phyloP scores from a whole-genome alignment of 1,284 basidiomycete genomes.

The Paramarasmius palmivorus region DNA sequence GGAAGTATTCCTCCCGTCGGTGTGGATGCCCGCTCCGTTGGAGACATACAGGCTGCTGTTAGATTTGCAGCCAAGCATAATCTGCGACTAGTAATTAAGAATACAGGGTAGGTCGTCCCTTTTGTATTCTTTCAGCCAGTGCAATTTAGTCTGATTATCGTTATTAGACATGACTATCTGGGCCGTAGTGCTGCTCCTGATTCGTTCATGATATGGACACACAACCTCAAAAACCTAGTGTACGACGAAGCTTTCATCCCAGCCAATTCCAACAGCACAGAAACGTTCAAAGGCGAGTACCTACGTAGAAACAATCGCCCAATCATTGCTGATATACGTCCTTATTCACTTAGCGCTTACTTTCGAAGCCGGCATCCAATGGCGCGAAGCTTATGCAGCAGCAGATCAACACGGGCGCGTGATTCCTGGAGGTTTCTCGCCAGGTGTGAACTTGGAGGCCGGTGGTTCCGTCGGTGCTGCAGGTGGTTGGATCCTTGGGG shows the following conservation, averaged over 20 bases:
- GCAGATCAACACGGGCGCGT: slow-evolving; percentile 30
- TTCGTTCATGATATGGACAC: slow-evolving; percentile 41
- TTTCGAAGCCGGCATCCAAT: slow-evolving; percentile 36
- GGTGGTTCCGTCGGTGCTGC: slow-evolving; percentile 29
- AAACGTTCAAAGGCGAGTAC: slow-evolving; percentile 17
- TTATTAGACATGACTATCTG: slow-evolving; percentile 33
- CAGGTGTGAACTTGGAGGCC: no score
- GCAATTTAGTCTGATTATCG: neutral
- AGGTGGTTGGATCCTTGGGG: slow-evolving; percentile 12
- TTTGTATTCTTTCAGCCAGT: no score
- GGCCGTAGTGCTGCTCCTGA: slow-evolving; percentile 38
- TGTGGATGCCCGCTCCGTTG: slow-evolving; percentile 37
- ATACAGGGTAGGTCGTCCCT: slow-evolving; percentile 41
- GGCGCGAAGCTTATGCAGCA: slow-evolving; percentile 34
- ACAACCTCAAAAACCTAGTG: slow-evolving; percentile 36
- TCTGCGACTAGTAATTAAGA: slow-evolving; percentile 47
- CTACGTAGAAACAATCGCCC: no score
- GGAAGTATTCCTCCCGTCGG: slow-evolving; percentile 43
- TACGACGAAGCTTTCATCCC: slow-evolving; percentile 32
- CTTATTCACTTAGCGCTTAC: slow-evolving; percentile 27
- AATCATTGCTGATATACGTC: neutral
- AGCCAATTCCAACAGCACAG: slow-evolving; percentile 22
- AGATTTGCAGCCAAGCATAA: slow-evolving; percentile 38
- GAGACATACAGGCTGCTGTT: slow-evolving; percentile 41
- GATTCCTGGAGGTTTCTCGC: slow-evolving; percentile 39